Evolutionary conservation across 176 grass and related monocot species (phyloP).

Genomic region (Rhipidocladum racemiflorum): DNA sequence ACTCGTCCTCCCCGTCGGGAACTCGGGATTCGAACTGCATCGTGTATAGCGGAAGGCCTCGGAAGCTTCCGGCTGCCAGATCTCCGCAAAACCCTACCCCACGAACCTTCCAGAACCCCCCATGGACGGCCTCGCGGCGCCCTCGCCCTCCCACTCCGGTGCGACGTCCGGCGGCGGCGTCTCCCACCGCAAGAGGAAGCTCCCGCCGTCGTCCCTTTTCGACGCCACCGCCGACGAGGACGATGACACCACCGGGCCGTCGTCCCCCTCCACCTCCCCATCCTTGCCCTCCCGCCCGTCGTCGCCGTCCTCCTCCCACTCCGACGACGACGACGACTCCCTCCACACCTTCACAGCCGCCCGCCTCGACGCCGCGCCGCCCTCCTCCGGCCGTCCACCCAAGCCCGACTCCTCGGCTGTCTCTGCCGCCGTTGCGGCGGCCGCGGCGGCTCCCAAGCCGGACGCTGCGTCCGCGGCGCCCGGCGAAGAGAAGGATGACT

Average conservation of each 20-base stretch:
- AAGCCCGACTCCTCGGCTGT: constrained; percentile 48
- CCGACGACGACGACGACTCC: constrained; percentile 56
- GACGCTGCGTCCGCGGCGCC: constrained; percentile 37
- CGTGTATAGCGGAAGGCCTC: background rate
- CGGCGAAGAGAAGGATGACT: constrained; percentile 57
- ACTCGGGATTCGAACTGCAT: background rate
- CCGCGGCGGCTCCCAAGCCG: constrained; percentile 32
- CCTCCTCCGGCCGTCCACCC: constrained; percentile 43
- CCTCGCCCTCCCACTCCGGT: constrained; percentile 79
- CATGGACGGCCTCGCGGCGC: constrained; percentile 78
- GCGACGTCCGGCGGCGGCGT: constrained; percentile 72
- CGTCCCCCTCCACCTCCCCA: constrained; percentile 47
- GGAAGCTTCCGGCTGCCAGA: constrained; percentile 23
- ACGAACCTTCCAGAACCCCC: constrained; percentile 27
- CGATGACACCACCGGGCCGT: constrained; percentile 64
- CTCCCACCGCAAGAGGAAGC: constrained; percentile 91
- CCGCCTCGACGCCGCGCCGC: constrained; percentile 46
- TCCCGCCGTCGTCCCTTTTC: constrained; percentile 62
- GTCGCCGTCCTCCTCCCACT: constrained; percentile 55
- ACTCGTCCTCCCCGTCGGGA: background rate
- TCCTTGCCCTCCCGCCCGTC: constrained; percentile 45
- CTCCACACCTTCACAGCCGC: constrained; percentile 48
- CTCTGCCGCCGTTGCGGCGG: constrained; percentile 21
- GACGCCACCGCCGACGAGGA: constrained; percentile 78
- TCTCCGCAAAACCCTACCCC: constrained; percentile 46